Evolutionary conservation across 2,329 filamentous ascomycete species (phyloP), one percentile per base, ranked within the genome.

Genomic region (Penicillium oxalicum): DNA sequence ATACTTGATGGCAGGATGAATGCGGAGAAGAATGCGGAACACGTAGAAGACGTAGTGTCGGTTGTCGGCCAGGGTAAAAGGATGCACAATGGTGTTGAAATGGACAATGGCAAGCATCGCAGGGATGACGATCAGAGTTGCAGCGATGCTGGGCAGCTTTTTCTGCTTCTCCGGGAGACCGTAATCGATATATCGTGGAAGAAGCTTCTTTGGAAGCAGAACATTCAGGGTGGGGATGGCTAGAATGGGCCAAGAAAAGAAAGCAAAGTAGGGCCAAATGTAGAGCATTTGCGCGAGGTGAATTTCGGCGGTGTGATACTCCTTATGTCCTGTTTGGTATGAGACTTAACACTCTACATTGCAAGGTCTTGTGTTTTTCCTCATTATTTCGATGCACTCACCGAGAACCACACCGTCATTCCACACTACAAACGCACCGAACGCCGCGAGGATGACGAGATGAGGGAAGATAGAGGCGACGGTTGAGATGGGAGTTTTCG

Each of bases 1-100:
- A 59, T 89, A 90, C 33, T 84, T 84, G 44, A 88, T 70, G 13
- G 74, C 69, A 1, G 76, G 73, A 37, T 87, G 80, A 5, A 77
- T 77, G 2, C 86, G 79, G 34, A 97, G 84, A 5, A 86, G 84
- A 61, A 90, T 82, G 1, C 90, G 84, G 74, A 98, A 98, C 51
- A 95, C 76, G 71, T 98, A 98, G 69, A 98, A 98, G 67, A 95
- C 86, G 73, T 95, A 98, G 68, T 98, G 93, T 2, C 93, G 79
- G 68, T 98, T 98, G 69, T 98, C 93, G 32, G 93, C 93, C 0
- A 97, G 79, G 0, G 91, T 95, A 66, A 97, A 98, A 0, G 93
- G 91, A 63, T 98, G 93, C 38, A 97, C 81, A 54, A 95, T 86
- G 32, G 93, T 98, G 76, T 96, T 97, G 76, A 80, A 86, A 53